Evolutionary conservation across 495 filamentous ascomycete species (phyloP).

Genomic region (Poronia punctata): DNA sequence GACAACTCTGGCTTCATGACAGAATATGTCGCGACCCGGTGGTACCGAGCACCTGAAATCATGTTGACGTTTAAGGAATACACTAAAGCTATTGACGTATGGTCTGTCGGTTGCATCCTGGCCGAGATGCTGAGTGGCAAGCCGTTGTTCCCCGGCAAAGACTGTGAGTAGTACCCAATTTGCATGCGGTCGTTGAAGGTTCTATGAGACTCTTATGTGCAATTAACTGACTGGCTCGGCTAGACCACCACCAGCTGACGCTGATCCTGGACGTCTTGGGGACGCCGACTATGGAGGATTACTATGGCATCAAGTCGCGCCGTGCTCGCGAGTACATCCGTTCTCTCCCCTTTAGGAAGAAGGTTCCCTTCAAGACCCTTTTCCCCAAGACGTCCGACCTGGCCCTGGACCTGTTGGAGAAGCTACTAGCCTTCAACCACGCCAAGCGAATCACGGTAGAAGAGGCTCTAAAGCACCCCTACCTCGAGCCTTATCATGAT

Average conservation of each 20-base stretch:
- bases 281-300: conserved; percentile 99
- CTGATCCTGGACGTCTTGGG: conserved; percentile 96
- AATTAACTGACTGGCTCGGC: conserved; percentile 12
- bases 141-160: conserved; percentile 96
- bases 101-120: conserved; percentile 98
- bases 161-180: conserved; percentile 61
- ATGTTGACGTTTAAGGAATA: conserved; percentile 99
- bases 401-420: conserved; percentile 90
- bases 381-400: conserved; percentile 96
- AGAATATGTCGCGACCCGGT: conserved; percentile 98
- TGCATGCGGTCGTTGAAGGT: neutral
- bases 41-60: conserved; percentile 99
- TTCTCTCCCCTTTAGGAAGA: conserved; percentile 99
- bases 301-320: conserved; percentile 99
- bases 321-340: conserved; percentile 98
- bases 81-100: conserved; percentile 99
- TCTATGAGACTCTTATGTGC: neutral
- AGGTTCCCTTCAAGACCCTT: conserved; percentile 93
- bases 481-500: conserved; percentile 98
- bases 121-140: conserved; percentile 99
- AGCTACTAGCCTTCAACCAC: conserved; percentile 94
- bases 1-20: conserved; percentile 99
- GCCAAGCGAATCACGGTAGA: conserved; percentile 98
- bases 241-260: conserved; percentile 97
- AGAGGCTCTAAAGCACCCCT: conserved; percentile 94